These are phyloP conservation scores for Suillus subluteus DNA, from an alignment of 768 basidiomycete genomes.

Conservation along the genomic window DNA sequence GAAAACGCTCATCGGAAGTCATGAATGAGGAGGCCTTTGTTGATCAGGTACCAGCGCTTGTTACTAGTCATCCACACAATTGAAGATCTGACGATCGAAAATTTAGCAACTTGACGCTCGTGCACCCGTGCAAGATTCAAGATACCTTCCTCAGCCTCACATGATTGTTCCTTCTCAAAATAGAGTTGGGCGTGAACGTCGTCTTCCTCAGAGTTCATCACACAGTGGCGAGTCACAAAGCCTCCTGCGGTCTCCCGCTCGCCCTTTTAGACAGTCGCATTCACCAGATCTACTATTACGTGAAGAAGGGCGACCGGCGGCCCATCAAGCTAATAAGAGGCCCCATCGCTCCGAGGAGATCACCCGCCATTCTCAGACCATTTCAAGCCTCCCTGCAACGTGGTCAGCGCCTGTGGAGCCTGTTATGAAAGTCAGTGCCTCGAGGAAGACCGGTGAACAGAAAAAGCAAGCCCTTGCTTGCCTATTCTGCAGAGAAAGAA, in stretches of 20 bases:
- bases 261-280: conserved; percentile 9
- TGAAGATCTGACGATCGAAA: conserved; percentile 27
- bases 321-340: conserved; percentile 29
- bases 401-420: conserved; percentile 39
- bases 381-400: conserved; percentile 31
- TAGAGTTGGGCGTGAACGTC: conserved; percentile 19
- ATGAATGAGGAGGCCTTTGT: conserved; percentile 30
- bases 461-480: conserved; percentile 52
- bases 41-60: conserved; percentile 37
- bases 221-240: conserved; percentile 21
- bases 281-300: conserved; percentile 25
- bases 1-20: conserved; percentile 36
- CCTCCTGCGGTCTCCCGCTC: conserved; percentile 7
- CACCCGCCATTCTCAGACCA: conserved; percentile 31
- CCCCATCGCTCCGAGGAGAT: conserved; percentile 33
- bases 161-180: conserved; percentile 30
- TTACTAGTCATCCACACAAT: conserved; percentile 25
- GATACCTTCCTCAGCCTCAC: conserved; percentile 27
- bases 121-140: conserved; percentile 28
- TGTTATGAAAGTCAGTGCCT: conserved; percentile 27
- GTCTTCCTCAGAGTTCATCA: conserved; percentile 19
- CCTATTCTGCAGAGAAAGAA: conserved; percentile 52
- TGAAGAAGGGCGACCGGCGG: conserved; percentile 29
- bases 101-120: conserved; percentile 32
- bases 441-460: conserved; percentile 40